Evolutionary conservation across 2,329 filamentous ascomycete genomes (phyloP), one percentile per base, ranked within the genome.

Genomic region (Colletotrichum sidae): DNA sequence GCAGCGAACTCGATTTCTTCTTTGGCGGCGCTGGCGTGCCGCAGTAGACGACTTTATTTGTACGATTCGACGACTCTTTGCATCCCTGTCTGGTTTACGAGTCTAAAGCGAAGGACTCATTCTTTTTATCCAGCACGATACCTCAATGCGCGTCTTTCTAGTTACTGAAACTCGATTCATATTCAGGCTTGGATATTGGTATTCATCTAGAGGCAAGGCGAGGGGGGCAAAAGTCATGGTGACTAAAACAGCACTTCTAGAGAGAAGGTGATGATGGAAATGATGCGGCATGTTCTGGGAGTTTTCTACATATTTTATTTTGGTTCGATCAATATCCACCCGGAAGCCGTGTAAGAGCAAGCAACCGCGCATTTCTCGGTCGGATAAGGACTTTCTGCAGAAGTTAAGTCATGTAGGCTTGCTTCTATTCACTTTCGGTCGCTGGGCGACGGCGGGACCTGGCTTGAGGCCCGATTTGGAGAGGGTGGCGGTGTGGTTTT

Each of bases 1-100:
- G 90, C 11, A 90, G 86, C 69, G 92, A 95, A 73, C 79, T 96
- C 71, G 92, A 95, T 75, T 94, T 93, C 77, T 94, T 94, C 72
- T 78, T 94, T 35, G 75, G 71, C 2, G 75, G 75, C 7, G 59
- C 60, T 35, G 68, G 66, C 47, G 54, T 58, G 15, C 51, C 67
- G 45, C 64, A 70, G 41, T 69, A 62, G 15, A 38, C 3, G 25
- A 25, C 25, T 25, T 25, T 25, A n/a, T 15, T 38, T 54, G 44
- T 45, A 50, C 44, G 60, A 54, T 59, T 54, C 47, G 37, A 44
- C 39, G 41, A 52, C 38, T 50, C 42, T 7, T 37, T 44, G 3
- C 41, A 17, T 39, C 35, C 37, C 17, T 44, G 17, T 11, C 17
- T 41, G 25, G 25, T 25, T 25, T 25, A 25, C 25, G 10, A n/a